These are phyloP conservation scores for Stereum hirsutum DNA, from an alignment of 1,284 basidiomycete species.

Conservation along the genomic window DNA sequence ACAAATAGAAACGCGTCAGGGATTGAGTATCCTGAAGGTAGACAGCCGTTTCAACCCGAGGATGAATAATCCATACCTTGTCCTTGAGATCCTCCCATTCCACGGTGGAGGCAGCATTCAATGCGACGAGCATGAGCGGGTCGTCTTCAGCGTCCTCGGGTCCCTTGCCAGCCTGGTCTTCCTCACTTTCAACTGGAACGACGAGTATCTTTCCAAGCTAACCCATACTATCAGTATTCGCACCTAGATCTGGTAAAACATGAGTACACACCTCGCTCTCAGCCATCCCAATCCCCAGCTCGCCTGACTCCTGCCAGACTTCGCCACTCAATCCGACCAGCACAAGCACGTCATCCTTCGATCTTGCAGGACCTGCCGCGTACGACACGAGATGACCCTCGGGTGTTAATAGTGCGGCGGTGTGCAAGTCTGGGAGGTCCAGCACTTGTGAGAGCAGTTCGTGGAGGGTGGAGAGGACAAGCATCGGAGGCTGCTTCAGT, in stretches of 20 bases:
- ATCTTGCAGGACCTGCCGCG: conserved; percentile 35
- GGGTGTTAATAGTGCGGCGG: conserved; percentile 52
- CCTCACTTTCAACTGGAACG: conserved; percentile 35
- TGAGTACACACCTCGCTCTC: conserved; percentile 55
- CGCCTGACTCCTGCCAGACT: conserved; percentile 64
- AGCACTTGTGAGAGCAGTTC: conserved; percentile 48
- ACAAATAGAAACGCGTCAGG: too few species aligned
- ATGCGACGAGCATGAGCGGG: conserved; percentile 51
- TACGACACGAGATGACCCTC: conserved; percentile 54
- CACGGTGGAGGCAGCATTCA: conserved; percentile 49
- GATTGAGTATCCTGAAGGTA: too few species aligned
- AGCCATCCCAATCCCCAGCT: conserved; percentile 52
- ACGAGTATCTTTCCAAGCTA: conserved; percentile 66
- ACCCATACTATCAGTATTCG: conserved; percentile 4
- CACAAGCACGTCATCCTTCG: conserved; percentile 66
- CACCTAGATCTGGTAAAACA: not conserved
- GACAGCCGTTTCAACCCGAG: not conserved
- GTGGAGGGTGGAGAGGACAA: conserved; percentile 52
- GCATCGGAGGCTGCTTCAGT: conserved; percentile 28
- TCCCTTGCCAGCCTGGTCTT: conserved; percentile 8
- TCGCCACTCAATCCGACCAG: conserved; percentile 62
- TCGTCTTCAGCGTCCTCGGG: conserved; percentile 24
- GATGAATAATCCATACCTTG: conserved; percentile 40
- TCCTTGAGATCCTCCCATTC: conserved; percentile 54
- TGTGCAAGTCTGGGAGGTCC: conserved; percentile 44